Conservation (phyloP, 2,329 filamentous ascomycete species). For the Colletotrichum ledebouriae region DNA sequence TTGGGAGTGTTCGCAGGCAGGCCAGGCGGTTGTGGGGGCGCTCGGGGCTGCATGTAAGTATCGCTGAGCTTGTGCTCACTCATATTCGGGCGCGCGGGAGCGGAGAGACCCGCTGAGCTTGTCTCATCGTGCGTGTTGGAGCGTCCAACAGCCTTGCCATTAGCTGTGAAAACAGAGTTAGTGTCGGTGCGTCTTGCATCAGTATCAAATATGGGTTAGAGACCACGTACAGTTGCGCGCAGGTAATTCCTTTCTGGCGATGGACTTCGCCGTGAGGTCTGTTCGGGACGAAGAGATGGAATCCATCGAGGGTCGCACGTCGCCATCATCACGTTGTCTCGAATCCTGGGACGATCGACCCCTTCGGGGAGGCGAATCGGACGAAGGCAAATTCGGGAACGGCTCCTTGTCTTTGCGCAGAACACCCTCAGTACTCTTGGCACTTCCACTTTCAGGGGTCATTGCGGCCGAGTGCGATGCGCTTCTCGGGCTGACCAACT, state of each 20-base stretch:
- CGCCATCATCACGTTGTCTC: slow-evolving; percentile 68
- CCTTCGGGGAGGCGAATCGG: slow-evolving; percentile 53
- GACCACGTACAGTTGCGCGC: slow-evolving; percentile 59
- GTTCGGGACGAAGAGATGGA: slow-evolving; percentile 56
- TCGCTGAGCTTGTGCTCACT: slow-evolving; percentile 61
- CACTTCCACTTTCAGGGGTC: slow-evolving; percentile 54
- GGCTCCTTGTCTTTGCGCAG: slow-evolving; percentile 55
- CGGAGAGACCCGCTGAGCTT: slow-evolving; percentile 35
- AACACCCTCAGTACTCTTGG: slow-evolving; percentile 53
- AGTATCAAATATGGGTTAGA: slow-evolving; percentile 40
- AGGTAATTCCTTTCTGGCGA: slow-evolving; percentile 76
- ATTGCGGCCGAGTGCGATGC: slow-evolving; percentile 59
- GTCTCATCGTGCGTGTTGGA: slow-evolving; percentile 46
- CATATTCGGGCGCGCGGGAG: slow-evolving; percentile 47
- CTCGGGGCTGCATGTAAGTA: slow-evolving; percentile 70
- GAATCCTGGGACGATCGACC: slow-evolving; percentile 71
- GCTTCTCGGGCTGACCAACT: slow-evolving; percentile 57
- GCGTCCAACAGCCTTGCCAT: slow-evolving; percentile 50
- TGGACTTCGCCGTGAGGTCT: slow-evolving; percentile 60
- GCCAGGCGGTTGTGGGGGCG: slow-evolving; percentile 66
- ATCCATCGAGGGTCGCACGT: slow-evolving; percentile 59
- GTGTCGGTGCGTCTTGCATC: slow-evolving; percentile 39
- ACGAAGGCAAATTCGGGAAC: slow-evolving; percentile 35
- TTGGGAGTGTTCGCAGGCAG: slow-evolving; percentile 52
- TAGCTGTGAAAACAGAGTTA: slow-evolving; percentile 50